Base-by-base conservation (phyloP, 495 filamentous ascomycete species). In the Aspergillus carlsbadensis region DNA sequence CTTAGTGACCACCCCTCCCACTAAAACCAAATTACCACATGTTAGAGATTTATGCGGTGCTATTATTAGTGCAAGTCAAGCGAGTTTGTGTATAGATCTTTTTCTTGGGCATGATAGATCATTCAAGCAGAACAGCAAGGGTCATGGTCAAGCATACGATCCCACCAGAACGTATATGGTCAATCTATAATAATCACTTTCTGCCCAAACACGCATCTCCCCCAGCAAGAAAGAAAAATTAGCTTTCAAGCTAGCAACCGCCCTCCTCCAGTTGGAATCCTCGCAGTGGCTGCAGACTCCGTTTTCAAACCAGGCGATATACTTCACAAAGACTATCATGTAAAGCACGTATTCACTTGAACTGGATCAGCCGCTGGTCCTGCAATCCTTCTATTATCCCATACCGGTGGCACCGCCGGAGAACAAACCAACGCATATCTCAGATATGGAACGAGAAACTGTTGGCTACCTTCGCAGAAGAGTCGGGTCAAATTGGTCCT, bases 381-480 rank as follows among this genome's bases (percentile, higher is more conserved):
- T 52, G n/a, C 48, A 29, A 21, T 52, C 35, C 14, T 52, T 52
- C 14, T 40, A 5, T 13, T 20, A 40, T 13, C 2, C 18, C 10
- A 15, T 1, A 6, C 48, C 34, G 22, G 6, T 10, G 8, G 24
- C n/a, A n/a, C 8, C 47, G 5, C 15, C 31, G 0, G 47, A 50
- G 10, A 8, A 50, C 6, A 37, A 37, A 5, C 47, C 47, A 18
- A 50, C 36, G n/a, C 7, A 15, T 3, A 50, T 40, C 13, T 52
- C 40, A 52, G 24, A 52, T 52, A 11, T 52, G 48, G 48, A 52
- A 52, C 11, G 48, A 40, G 20, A 39, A 20, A 11, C 48, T 39
- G 10, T 39, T 52, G 14, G 20, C 35, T 2, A 10, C 11, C 1
- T 52, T 52, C 15, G 48, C 48, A 10, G 26, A 40, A 14, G 35